Percentiles rank a stretch among this genome's conserved stretches.
These are phyloP conservation scores for Jamesozyma piceae DNA, from an alignment of 805 yeast species.

Conservation along the genomic window DNA sequence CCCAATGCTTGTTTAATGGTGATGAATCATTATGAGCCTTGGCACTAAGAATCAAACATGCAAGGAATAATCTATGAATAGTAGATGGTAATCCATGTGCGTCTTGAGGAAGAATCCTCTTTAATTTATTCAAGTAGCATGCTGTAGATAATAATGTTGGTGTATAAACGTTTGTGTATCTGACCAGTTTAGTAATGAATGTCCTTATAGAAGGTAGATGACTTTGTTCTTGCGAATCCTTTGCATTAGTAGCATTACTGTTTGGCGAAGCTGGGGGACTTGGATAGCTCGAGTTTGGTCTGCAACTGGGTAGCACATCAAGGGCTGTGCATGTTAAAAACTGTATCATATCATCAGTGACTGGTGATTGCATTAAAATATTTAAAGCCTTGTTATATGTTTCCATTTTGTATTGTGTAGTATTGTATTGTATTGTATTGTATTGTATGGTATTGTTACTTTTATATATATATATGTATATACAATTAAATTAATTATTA, in stretches of 20 bases:
- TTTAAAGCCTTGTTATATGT: constrained; percentile 45
- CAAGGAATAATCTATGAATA: constrained; percentile 65
- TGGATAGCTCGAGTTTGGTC: constrained; percentile 24
- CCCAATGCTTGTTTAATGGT: constrained; percentile 74
- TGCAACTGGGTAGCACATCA: constrained; percentile 49
- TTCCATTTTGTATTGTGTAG: constrained; percentile 12
- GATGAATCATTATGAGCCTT: constrained; percentile 72
- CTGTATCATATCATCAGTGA: constrained; percentile 66
- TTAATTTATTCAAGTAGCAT: constrained; percentile 55
- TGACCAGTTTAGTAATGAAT: constrained; percentile 60
- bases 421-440: not conserved
- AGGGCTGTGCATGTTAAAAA: constrained; percentile 57
- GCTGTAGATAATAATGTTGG: constrained; percentile 69
- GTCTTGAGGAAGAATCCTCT: constrained; percentile 52
- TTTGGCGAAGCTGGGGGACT: constrained; percentile 31
- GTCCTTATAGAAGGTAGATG: constrained; percentile 58
- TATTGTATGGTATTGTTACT: not conserved
- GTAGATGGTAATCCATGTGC: constrained; percentile 76
- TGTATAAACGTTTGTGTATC: constrained; percentile 71
- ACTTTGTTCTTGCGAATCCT: constrained; percentile 7
- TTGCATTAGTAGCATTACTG: too few relatives aligned
- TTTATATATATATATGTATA: too few relatives aligned
- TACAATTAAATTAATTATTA: too few relatives aligned
- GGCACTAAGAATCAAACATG: constrained; percentile 63
- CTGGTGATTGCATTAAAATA: constrained; percentile 53